These are phyloP conservation scores for Aspergillus olivimuriae DNA, from an alignment of 495 filamentous ascomycete genomes.

Conservation along the genomic window DNA sequence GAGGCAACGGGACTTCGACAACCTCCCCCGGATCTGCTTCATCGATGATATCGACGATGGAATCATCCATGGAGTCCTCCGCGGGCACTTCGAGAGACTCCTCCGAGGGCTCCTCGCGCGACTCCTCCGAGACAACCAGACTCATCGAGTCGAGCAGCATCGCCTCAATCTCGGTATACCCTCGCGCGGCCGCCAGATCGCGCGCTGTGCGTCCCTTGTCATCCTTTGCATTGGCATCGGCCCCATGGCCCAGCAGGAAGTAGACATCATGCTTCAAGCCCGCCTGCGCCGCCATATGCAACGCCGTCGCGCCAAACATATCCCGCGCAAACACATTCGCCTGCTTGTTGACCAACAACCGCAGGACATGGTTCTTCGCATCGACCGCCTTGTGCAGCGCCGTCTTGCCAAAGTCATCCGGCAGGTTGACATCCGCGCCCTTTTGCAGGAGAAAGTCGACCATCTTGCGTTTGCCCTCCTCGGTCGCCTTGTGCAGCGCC, in stretches of 20 bases:
- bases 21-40: no score
- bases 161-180: neutral
- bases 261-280: slow-evolving; percentile 18
- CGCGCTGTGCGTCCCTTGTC: slow-evolving; percentile 11
- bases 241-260: slow-evolving; percentile 21
- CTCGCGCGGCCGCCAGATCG: slow-evolving; percentile 7
- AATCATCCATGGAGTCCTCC: no score
- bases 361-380: slow-evolving; percentile 22
- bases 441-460: slow-evolving; percentile 31
- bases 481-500: slow-evolving; percentile 36
- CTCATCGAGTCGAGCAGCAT: neutral
- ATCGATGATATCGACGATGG: no score
- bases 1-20: no score
- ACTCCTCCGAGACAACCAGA: neutral
- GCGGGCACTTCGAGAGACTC: no score
- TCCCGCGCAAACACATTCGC: slow-evolving; percentile 21
- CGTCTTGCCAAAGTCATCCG: slow-evolving; percentile 18
- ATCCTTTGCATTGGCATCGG: slow-evolving; percentile 13
- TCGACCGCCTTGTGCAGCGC: slow-evolving; percentile 25
- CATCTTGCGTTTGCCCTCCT: slow-evolving; percentile 29
- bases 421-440: slow-evolving; percentile 27
- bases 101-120: neutral
- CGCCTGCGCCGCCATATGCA: slow-evolving; percentile 24
- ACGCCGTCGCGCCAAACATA: slow-evolving; percentile 25
- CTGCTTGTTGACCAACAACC: slow-evolving; percentile 16